Evolutionary conservation across 2,329 filamentous ascomycete genomes (phyloP), one percentile per base, ranked within the genome.

Genomic region (Hypomyces rosellus): DNA sequence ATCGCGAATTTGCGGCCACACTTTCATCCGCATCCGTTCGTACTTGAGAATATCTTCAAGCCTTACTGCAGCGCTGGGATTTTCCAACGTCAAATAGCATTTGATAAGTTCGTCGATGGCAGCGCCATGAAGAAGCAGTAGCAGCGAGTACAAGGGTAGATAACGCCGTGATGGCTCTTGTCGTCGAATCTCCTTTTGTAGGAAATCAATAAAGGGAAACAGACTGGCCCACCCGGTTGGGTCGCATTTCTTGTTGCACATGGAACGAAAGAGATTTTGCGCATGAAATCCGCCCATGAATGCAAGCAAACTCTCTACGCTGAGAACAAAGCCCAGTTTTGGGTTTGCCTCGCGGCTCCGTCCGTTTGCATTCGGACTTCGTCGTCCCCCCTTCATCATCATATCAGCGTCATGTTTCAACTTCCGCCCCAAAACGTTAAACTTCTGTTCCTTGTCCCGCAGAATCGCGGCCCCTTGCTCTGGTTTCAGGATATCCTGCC

Each of bases 201-300:
- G 61, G 37, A 63, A 63, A 14, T 64, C 56, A 14, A 77, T 60
- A 51, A 77, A 66, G 14, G 75, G 74, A 25, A 76, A 63, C 46
- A 78, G 65, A 50, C 65, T 68, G 38, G 65, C 61, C 74, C 75
- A 79, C 30, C 63, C 58, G 2, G 54, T 56, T 6, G 69, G 60
- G 39, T 78, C 75, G 46, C 62, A 63, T 25, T 65, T 61, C 55
- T 71, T 73, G 45, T 71, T 70, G 48, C 74, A 69, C n/a, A 75
- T 56, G 22, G 66, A 62, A 4, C 74, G 70, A 11, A 64, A 64
- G 41, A 74, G 68, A 61, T 74, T 75, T 41, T 74, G 64, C 2
- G 74, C 68, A 53, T 78, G 70, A 61, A 81, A 81, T 1, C 72
- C 71, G 13, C 77, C 65, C 66, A 81, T 74, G 56, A 79, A 82